Conservation (phyloP, 345 rosid species). For the Aurinia saxatilis region DNA sequence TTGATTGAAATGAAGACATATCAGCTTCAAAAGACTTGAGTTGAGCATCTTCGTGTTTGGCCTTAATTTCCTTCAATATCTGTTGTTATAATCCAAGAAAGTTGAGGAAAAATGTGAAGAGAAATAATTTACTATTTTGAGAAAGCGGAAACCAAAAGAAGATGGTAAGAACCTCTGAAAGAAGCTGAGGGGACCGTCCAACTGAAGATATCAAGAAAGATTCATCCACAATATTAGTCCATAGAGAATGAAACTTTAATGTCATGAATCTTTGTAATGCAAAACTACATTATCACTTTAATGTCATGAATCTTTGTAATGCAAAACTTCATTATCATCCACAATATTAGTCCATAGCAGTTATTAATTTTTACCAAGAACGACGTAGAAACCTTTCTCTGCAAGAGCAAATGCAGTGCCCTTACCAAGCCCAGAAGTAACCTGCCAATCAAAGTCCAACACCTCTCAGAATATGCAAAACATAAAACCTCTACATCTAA, state of each 20-base stretch:
- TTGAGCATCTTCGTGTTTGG: constrained; percentile 40
- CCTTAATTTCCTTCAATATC: constrained; percentile 45
- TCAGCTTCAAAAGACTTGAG: constrained; percentile 62
- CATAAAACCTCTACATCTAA: not conserved
- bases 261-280: too few relatives aligned
- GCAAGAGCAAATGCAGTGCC: constrained; percentile 68
- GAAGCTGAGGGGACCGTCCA: constrained; percentile 51
- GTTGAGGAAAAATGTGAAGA: not conserved
- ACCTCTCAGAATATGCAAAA: too few relatives aligned
- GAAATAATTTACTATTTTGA: not conserved
- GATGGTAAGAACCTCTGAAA: constrained; percentile 58
- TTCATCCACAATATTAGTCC: not conserved
- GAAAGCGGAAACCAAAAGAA: too few relatives aligned
- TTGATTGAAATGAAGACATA: constrained; percentile 55
- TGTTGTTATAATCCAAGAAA: constrained; percentile 23
- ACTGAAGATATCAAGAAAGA: constrained; percentile 52
- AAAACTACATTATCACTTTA: too few relatives aligned
- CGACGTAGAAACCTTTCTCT: constrained; percentile 55
- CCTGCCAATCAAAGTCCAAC: constrained; percentile 35
- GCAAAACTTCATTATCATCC: too few relatives aligned
- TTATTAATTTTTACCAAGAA: constrained; percentile 63
- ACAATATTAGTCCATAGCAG: too few relatives aligned
- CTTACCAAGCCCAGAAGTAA: constrained; percentile 73
- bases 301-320: too few relatives aligned
- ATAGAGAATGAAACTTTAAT: too few relatives aligned